Evolutionary conservation across 495 filamentous ascomycete genomes (phyloP), one percentile per base, ranked within the genome.

Genomic region (Wilcoxina mikolae): DNA sequence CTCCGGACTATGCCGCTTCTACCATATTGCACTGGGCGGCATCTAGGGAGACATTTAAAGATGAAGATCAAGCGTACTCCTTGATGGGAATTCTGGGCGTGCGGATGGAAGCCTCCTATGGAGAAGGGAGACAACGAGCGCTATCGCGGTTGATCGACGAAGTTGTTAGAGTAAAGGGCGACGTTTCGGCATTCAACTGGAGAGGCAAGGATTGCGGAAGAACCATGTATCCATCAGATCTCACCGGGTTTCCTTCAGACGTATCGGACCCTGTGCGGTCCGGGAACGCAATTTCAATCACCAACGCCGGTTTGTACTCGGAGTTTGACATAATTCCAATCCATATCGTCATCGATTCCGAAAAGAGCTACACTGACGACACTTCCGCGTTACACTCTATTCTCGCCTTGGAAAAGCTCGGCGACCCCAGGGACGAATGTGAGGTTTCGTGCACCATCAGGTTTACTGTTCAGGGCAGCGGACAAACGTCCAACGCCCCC

Each of bases 401-500:
- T 10, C 70, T 73, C 44, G 69, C 71, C 56, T 68, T 73, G 63
- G 11, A 66, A 70, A 45, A 69, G 65, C 56, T 70, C 69, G 0
- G 67, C 64, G 0, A 65, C n/a, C n/a, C n/a, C n/a, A n/a, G n/a
- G n/a, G n/a, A n/a, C n/a, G n/a, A n/a, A n/a, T n/a, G n/a, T n/a
- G n/a, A n/a, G n/a, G n/a, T n/a, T n/a, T n/a, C n/a, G n/a, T n/a
- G n/a, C n/a, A n/a, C n/a, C n/a, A n/a, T n/a, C n/a, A n/a, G n/a
- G n/a, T n/a, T n/a, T n/a, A n/a, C n/a, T n/a, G n/a, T n/a, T n/a
- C n/a, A n/a, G n/a, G n/a, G n/a, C n/a, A n/a, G n/a, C n/a, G n/a
- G n/a, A n/a, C n/a, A n/a, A n/a, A n/a, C n/a, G n/a, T n/a, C n/a
- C n/a, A n/a, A n/a, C n/a, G n/a, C n/a, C n/a, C n/a, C n/a, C n/a